phyloP scores from a whole-genome alignment of 73 alveolate species.

The Tetrahymena malaccensis region DNA sequence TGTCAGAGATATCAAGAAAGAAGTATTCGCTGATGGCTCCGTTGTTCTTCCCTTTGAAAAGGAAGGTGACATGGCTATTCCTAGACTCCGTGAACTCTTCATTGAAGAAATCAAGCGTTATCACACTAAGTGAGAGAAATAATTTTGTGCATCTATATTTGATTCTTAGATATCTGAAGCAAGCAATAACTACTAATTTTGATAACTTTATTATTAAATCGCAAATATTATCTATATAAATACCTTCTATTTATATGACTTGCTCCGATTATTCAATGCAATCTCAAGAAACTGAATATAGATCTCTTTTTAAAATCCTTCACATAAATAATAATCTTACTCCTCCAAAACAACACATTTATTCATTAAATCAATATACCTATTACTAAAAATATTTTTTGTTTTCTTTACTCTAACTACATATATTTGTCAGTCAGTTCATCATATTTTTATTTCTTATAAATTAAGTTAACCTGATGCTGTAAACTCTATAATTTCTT shows the following conservation, averaged over 20 bases:
- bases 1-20: slow-evolving; percentile 37
- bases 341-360: not conserved
- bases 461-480: not conserved
- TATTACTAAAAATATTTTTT: not conserved
- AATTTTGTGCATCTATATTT: not conserved
- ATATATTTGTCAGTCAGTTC: not conserved
- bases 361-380: not conserved
- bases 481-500: no score
- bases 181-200: not conserved
- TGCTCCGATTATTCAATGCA: not conserved
- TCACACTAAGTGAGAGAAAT: not conserved
- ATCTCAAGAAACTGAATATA: not conserved
- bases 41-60: slow-evolving; percentile 38
- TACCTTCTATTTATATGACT: not conserved
- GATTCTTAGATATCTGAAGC: not conserved
- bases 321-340: not conserved
- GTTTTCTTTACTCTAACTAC: not conserved
- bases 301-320: not conserved
- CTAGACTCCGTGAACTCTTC: slow-evolving; percentile 37
- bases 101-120: slow-evolving; percentile 42
- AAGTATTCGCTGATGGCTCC: slow-evolving; percentile 39
- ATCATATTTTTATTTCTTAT: not conserved
- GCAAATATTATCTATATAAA: not conserved
- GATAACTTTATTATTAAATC: not conserved
- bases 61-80: slow-evolving; percentile 39